Base-by-base conservation (phyloP, 129 eudicot genomes). In the Saussurea involucrata region DNA sequence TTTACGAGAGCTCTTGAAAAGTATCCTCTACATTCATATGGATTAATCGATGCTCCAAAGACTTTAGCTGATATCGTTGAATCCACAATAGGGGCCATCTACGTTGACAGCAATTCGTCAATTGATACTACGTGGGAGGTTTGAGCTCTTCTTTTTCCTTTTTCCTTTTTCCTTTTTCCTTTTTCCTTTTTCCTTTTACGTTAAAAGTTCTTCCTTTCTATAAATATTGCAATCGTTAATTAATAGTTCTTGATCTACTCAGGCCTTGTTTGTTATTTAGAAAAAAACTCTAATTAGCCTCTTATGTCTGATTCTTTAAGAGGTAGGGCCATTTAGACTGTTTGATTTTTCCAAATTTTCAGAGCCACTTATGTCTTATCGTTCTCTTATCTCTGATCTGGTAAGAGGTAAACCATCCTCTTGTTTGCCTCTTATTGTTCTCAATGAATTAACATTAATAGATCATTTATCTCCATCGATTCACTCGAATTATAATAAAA, bases 41-140 rank as follows among this genome's bases (percentile, higher is more conserved):
- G 96, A 67, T 40, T 90, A 37, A 85, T 90, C 2, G 88, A 86
- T 83, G 87, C 88, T 82, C 96, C 96, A 68, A 90, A 90, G 81
- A 87, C 86, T 70, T 84, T 90, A 68, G 92, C 96, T 63, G 96
- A 90, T 82, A 80, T 90, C 71, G 96, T 90, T 80, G 96, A 90
- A 80, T 90, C 96, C 69, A 90, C 96, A 33, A 69, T 90, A 22
- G 96, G 96, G 57, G 96, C 96, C 11, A 85, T 90, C 63, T 90
- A 83, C 25, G 84, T 87, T 17, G 96, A 90, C 71, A 90, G 90
- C 81, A 86, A 90, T 74, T 86, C 87, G 28, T 90, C 96, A 42
- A 76, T 90, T 4, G 96, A 87, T 66, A 77, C 76, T 11, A 87
- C 96, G 0, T 87, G 96, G 96, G 76, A 87, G 96, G 96, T 90